Evolutionary conservation across 768 basidiomycete species (phyloP).

Genomic region (Mycena leptocephala): DNA sequence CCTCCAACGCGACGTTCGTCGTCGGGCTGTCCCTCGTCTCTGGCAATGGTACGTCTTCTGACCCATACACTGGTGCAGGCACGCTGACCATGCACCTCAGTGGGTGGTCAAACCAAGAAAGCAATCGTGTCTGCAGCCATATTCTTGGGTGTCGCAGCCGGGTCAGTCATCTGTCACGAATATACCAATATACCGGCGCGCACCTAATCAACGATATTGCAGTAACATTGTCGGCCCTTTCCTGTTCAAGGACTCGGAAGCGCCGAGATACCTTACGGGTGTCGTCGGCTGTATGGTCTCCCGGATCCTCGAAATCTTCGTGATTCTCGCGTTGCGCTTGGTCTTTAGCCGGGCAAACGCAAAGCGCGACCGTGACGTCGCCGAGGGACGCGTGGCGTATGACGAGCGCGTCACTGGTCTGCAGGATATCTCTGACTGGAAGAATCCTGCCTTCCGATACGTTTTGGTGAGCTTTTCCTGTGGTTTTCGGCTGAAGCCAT

Average conservation of each 20-base stretch:
- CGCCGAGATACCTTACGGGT: constrained; percentile 41
- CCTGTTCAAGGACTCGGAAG: constrained; percentile 43
- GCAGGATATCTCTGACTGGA: constrained; percentile 44
- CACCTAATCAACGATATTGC: not conserved
- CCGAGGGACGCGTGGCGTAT: constrained; percentile 39
- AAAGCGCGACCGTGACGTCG: constrained; percentile 37
- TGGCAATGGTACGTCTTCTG: constrained; percentile 45
- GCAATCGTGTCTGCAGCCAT: constrained; percentile 38
- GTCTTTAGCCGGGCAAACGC: constrained; percentile 39
- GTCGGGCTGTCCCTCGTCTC: constrained; percentile 54
- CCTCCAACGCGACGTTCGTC: constrained; percentile 49
- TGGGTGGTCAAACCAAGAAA: constrained; percentile 52
- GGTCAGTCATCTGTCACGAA: constrained; percentile 28
- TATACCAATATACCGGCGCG: too few relatives aligned
- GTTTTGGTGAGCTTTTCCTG: constrained; percentile 20
- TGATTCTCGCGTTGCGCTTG: constrained; percentile 42
- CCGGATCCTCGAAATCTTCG: constrained; percentile 41
- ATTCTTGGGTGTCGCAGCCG: constrained; percentile 40
- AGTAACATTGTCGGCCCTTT: constrained; percentile 45
- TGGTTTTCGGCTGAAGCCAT: not conserved
- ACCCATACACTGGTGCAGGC: too few relatives aligned
- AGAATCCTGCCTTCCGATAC: constrained; percentile 45
- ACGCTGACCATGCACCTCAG: not conserved
- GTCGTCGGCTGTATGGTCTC: constrained; percentile 43
- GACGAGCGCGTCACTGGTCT: constrained; percentile 34